phyloP scores from a whole-genome alignment of 2,329 filamentous ascomycete genomes.

The Penicillium concentricum region DNA sequence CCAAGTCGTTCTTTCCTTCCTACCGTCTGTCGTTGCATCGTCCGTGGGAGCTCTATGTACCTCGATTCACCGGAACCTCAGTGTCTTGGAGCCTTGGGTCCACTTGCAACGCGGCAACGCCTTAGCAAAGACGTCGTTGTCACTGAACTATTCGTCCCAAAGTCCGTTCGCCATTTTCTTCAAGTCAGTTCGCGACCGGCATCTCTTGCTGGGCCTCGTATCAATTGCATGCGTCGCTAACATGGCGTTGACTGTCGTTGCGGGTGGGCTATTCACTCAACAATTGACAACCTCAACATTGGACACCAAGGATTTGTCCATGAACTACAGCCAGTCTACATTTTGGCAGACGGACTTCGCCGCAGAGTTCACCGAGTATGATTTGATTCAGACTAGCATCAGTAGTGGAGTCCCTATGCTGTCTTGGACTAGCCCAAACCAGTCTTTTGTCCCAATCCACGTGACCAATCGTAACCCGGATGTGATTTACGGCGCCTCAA shows the following conservation, averaged over 20 bases:
- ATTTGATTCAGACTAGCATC: conserved; percentile 37
- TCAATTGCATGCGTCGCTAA: conserved; percentile 34
- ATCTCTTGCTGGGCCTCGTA: conserved; percentile 28
- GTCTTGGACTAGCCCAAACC: conserved; percentile 33
- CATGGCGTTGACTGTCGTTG: conserved; percentile 31
- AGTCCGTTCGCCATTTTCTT: conserved; percentile 31
- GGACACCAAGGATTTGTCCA: conserved; percentile 21
- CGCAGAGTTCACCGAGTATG: conserved; percentile 36
- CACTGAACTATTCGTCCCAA: conserved; percentile 35
- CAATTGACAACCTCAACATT: conserved; percentile 28
- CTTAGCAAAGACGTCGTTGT: conserved; percentile 25
- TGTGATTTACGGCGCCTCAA: conserved; percentile 28
- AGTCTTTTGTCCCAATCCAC: conserved; percentile 31
- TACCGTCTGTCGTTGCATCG: conserved; percentile 35
- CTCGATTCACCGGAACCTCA: conserved; percentile 36
- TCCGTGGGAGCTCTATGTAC: conserved; percentile 33
- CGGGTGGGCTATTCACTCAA: conserved; percentile 36
- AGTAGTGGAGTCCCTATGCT: conserved; percentile 33
- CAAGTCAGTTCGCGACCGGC: conserved; percentile 29
- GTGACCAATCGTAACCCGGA: conserved; percentile 22
- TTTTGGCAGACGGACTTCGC: conserved; percentile 34
- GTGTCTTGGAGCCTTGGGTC: conserved; percentile 37
- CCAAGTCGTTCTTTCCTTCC: conserved; percentile 32
- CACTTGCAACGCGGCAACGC: conserved; percentile 35
- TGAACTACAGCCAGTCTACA: conserved; percentile 32